A percentile compares a stretch with the other conserved stretches of the same genome.
These are phyloP conservation scores for Fraxinus nigra DNA, from an alignment of 305 asterid species.

Conservation along the genomic window DNA sequence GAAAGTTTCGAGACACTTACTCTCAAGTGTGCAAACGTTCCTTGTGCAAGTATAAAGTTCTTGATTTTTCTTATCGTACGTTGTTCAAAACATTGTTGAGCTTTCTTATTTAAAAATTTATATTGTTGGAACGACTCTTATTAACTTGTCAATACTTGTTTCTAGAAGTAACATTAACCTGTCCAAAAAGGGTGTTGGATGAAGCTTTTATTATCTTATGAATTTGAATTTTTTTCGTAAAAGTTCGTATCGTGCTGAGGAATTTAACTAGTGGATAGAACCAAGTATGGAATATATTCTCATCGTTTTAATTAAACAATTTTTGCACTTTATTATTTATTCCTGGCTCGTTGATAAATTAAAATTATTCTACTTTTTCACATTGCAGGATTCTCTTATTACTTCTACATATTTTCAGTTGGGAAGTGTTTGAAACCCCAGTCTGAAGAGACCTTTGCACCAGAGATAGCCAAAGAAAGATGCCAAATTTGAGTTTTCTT, in stretches of 20 bases:
- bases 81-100: neutral
- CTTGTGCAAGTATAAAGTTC: neutral
- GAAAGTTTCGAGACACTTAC: neutral
- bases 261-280: conserved; percentile 12
- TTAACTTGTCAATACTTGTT: neutral
- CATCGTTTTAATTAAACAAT: conserved; percentile 14
- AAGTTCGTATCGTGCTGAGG: neutral
- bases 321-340: conserved; percentile 29
- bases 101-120: too few species aligned
- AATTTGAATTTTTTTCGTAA: neutral
- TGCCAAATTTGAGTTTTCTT: conserved; percentile 58
- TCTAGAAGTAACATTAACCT: too few species aligned
- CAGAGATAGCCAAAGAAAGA: conserved; percentile 10
- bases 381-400: neutral
- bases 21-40: neutral
- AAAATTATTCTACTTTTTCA: conserved; percentile 20
- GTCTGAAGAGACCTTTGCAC: conserved; percentile 1
- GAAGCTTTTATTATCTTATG: too few species aligned
- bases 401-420: conserved; percentile 25
- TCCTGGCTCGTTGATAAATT: conserved; percentile 9
- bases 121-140: too few species aligned
- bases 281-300: conserved; percentile 28
- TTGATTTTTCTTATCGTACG: neutral
- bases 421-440: conserved; percentile 1
- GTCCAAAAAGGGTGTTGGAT: too few species aligned